These are phyloP conservation scores for Leccinum subrobustum DNA, from an alignment of 1,284 basidiomycete species.

Conservation along the genomic window DNA sequence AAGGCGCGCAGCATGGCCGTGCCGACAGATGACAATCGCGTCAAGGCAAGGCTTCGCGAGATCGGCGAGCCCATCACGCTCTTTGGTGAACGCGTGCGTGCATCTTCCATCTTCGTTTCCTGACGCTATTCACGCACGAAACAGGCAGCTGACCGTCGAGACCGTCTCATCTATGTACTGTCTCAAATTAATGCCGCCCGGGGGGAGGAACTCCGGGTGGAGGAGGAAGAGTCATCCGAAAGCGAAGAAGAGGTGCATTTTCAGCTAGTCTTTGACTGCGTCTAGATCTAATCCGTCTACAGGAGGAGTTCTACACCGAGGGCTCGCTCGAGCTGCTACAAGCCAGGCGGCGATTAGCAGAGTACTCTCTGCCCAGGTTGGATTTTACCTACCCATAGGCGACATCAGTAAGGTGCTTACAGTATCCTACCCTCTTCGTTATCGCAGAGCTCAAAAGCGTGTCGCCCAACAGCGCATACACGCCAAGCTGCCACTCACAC, in stretches of 20 bases:
- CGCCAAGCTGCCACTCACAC: slow-evolving; percentile 84
- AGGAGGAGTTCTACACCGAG: slow-evolving; percentile 96
- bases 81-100: slow-evolving; percentile 91
- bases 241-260: slow-evolving; percentile 74
- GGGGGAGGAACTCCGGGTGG: slow-evolving; percentile 70
- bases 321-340: slow-evolving; percentile 85
- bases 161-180: slow-evolving; percentile 90
- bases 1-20: slow-evolving; percentile 92
- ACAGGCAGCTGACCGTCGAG: slow-evolving; percentile 84
- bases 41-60: slow-evolving; percentile 85
- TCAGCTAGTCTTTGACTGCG: not conserved
- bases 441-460: slow-evolving; percentile 86
- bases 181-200: slow-evolving; percentile 85
- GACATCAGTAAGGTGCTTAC: slow-evolving; percentile 77
- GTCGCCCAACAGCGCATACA: slow-evolving; percentile 88
- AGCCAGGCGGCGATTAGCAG: slow-evolving; percentile 82
- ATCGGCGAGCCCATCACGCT: slow-evolving; percentile 96
- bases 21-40: slow-evolving; percentile 94
- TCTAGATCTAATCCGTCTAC: slow-evolving; percentile 4
- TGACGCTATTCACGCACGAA: slow-evolving; percentile 24
- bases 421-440: slow-evolving; percentile 37
- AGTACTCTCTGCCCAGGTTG: slow-evolving; percentile 92
- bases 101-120: not conserved
- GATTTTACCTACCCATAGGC: slow-evolving; percentile 58
- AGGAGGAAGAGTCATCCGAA: slow-evolving; percentile 64